These are phyloP conservation scores for Yamadazyma friedrichii DNA, from an alignment of 1,139 yeast species.

Conservation along the genomic window DNA sequence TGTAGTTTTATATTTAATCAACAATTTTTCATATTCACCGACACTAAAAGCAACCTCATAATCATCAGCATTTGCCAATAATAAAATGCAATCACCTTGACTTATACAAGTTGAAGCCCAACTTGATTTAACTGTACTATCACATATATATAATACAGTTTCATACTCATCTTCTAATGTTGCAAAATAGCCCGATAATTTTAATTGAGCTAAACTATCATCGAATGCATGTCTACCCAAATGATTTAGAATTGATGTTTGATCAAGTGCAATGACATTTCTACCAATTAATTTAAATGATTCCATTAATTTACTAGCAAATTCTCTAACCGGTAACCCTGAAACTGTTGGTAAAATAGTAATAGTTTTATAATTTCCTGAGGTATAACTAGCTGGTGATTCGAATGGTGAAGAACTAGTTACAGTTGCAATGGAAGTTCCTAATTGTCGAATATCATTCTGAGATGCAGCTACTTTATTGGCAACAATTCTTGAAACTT, in stretches of 20 bases:
- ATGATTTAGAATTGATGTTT: constrained; percentile 74
- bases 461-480: constrained; percentile 48
- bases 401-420: constrained; percentile 14
- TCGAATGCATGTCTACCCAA: constrained; percentile 94
- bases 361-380: constrained; percentile 69
- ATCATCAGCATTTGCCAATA: constrained; percentile 67
- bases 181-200: constrained; percentile 85
- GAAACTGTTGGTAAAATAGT: constrained; percentile 77
- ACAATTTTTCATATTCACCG: constrained; percentile 81
- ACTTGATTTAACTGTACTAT: constrained; percentile 74
- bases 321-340: constrained; percentile 82
- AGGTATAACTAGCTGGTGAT: constrained; percentile 26
- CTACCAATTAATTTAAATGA: constrained; percentile 75
- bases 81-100: constrained; percentile 86
- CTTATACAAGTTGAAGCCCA: constrained; percentile 95
- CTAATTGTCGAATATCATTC: constrained; percentile 12
- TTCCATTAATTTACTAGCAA: constrained; percentile 68
- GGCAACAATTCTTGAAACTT: constrained; percentile 87
- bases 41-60: constrained; percentile 63
- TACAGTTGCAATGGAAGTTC: constrained; percentile 19
- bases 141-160: constrained; percentile 85
- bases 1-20: constrained; percentile 75
- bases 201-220: constrained; percentile 71
- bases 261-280: constrained; percentile 74
- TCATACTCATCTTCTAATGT: constrained; percentile 88